Evolutionary conservation across 805 yeast species (phyloP), one percentile per base, ranked within the genome.

Genomic region (Saccharomycopsis oosterbeekiorum): DNA sequence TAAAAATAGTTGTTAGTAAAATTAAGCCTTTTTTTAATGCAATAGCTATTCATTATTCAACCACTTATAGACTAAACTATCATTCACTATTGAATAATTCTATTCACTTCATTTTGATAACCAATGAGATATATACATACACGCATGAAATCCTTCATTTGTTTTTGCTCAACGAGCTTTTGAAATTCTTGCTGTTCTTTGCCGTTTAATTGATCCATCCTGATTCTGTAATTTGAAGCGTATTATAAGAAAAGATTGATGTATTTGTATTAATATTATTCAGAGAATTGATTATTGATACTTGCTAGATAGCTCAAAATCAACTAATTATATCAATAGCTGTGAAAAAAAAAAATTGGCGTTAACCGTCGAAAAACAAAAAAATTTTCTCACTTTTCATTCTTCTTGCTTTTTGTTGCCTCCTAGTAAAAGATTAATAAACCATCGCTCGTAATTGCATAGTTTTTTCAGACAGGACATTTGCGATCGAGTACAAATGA

Each of bases 71-170:
- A 37, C 12, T 12, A 37, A n/a, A n/a, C n/a, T n/a, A n/a, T n/a
- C n/a, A n/a, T n/a, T n/a, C n/a, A 37, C 9, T 37, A 37, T 5
- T 12, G 41, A 14, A 37, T 12, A 10, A 14, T n/a, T n/a, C n/a
- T n/a, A 37, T 12, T 37, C 41, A 37, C 15, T 10, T 37, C 12
- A 14, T 37, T 37, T 37, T 4, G 9, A 12, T 37, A 12, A 11
- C 12, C 12, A 37, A 43, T 9, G 8, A 37, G 2, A 10, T 40
- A 29, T 19, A 42, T 47, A 75, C 78, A 63, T 68, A 84, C 84
- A 74, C 94, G 87, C 98, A 94, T 93, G 86, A 93, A 94, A 75
- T 93, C 99, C 76, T 88, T 89, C 97, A 94, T 92, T 78, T 93
- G 99, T 81, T 93, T 93, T 74, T 88, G 92, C 78, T 93, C 99